Percentiles rank a stretch among this genome's conserved stretches.
These are phyloP conservation scores for Cyclocybe aegerita DNA, from an alignment of 768 basidiomycete genomes.

Conservation along the genomic window DNA sequence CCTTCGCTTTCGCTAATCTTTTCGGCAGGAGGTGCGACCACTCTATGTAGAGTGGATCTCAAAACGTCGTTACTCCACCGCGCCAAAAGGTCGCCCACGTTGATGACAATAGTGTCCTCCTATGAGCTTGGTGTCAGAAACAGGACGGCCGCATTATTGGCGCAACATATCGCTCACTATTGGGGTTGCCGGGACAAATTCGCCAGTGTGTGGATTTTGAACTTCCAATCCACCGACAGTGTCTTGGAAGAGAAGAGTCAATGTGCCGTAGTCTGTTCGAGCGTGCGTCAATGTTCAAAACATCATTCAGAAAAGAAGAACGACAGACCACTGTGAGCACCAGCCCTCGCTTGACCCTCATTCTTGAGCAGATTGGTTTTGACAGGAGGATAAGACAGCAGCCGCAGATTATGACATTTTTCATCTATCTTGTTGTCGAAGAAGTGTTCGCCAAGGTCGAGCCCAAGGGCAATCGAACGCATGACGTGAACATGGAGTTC, in stretches of 20 bases:
- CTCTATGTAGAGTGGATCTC: slow-evolving; percentile 79
- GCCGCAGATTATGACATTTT: slow-evolving; percentile 78
- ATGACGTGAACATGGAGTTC: slow-evolving; percentile 74
- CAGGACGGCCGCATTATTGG: no score
- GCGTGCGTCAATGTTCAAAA: neutral
- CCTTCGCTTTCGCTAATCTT: slow-evolving; percentile 47
- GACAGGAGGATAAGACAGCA: slow-evolving; percentile 82
- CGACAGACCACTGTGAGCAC: slow-evolving; percentile 68
- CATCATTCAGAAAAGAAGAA: neutral
- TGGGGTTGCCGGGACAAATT: slow-evolving; percentile 71
- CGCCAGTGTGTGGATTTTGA: slow-evolving; percentile 73
- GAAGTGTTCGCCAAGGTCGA: slow-evolving; percentile 69
- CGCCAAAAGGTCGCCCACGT: slow-evolving; percentile 77
- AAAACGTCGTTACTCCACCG: slow-evolving; percentile 85
- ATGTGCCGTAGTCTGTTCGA: slow-evolving; percentile 71
- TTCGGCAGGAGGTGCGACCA: slow-evolving; percentile 67
- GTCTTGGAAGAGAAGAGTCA: slow-evolving; percentile 83
- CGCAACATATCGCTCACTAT: slow-evolving; percentile 48
- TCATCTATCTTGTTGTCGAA: slow-evolving; percentile 77
- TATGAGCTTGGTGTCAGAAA: slow-evolving; percentile 21
- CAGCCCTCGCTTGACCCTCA: slow-evolving; percentile 78
- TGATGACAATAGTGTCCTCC: slow-evolving; percentile 82
- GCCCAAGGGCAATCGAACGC: slow-evolving; percentile 82
- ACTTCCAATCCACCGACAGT: slow-evolving; percentile 81
- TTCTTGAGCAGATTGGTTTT: slow-evolving; percentile 51